phyloP scores from a whole-genome alignment of 441 rosid genomes.

The Pelargonium exstipulatum region DNA sequence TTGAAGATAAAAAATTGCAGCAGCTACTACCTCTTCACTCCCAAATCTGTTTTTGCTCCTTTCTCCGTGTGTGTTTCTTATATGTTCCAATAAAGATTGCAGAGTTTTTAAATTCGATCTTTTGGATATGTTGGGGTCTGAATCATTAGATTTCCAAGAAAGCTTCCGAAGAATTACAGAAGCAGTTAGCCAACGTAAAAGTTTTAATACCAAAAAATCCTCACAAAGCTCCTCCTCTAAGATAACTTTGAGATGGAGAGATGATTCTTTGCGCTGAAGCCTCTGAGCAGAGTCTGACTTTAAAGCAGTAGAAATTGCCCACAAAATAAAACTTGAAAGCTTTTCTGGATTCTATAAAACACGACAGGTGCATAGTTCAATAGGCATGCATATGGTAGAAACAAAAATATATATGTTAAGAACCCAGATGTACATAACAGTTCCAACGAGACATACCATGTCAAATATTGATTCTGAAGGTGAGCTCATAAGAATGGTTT shows the following conservation, averaged over 20 bases:
- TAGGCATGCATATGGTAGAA: background rate
- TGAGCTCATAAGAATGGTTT: conserved; percentile 56
- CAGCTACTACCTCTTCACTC: conserved; percentile 43
- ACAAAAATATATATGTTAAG: background rate
- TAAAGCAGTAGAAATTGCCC: conserved; percentile 72
- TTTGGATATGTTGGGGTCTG: conserved; percentile 25
- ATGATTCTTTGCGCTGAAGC: conserved; percentile 25
- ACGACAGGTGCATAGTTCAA: conserved; percentile 16
- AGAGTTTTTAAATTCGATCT: conserved; percentile 35
- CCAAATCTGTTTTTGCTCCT: conserved; percentile 23
- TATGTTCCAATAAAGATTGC: conserved; percentile 37
- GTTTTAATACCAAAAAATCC: conserved; percentile 60
- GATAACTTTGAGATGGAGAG: conserved; percentile 19
- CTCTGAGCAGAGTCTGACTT: conserved; percentile 37
- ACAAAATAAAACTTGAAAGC: conserved; percentile 62
- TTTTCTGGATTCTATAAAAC: conserved; percentile 52
- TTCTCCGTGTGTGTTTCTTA: conserved; percentile 28
- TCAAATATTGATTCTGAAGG: conserved; percentile 57
- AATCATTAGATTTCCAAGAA: conserved; percentile 29
- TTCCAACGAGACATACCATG: conserved; percentile 43
- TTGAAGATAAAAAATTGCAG: conserved; percentile 50
- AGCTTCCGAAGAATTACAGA: conserved; percentile 63
- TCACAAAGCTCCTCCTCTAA: conserved; percentile 35
- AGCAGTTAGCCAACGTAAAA: conserved; percentile 79
- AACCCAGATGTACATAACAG: too few relatives aligned